Evolutionary conservation across 106 monocot species (phyloP).

Genomic region (Posidonia australis): DNA sequence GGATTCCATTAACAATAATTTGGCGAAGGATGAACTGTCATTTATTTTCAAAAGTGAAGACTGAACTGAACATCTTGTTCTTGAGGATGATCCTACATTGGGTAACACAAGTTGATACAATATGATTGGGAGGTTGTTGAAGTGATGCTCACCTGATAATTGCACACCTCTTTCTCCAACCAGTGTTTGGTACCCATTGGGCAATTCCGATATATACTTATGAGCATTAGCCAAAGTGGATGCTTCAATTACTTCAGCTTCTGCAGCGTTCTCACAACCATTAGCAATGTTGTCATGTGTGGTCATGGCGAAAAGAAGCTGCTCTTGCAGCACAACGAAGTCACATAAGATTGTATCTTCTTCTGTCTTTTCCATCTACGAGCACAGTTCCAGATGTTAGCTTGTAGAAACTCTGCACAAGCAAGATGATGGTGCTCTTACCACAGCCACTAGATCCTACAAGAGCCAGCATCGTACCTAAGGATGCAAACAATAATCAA

Average conservation of each 20-base stretch:
- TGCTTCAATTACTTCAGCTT: constrained; percentile 81
- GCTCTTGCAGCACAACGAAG: constrained; percentile 89
- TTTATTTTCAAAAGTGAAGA: too few species aligned
- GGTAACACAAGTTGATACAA: too few species aligned
- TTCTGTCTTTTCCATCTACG: constrained; percentile 69
- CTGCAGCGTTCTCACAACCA: constrained; percentile 45
- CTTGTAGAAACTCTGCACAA: constrained; percentile 83
- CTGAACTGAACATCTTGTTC: too few species aligned
- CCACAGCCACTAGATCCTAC: constrained; percentile 96
- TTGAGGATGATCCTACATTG: too few species aligned
- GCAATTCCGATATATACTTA: constrained; percentile 76
- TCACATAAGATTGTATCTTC: constrained; percentile 64
- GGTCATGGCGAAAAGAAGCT: constrained; percentile 63
- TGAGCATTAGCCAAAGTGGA: constrained; percentile 71
- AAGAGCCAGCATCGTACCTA: constrained; percentile 63
- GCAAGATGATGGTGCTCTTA: constrained; percentile 76
- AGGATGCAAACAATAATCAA: too few species aligned
- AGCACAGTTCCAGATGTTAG: constrained; percentile 74
- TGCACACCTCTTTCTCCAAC: constrained; percentile 86
- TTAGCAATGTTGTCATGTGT: constrained; percentile 88
- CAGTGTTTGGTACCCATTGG: constrained; percentile 67
- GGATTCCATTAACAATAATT: too few species aligned
- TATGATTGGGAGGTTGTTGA: too few species aligned
- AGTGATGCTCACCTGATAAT: constrained; percentile 81
- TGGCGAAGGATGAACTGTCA: too few species aligned